A percentile compares a stretch with the other conserved stretches of the same genome.
These are phyloP conservation scores for Colletotrichum spinosum DNA, from an alignment of 2,329 filamentous ascomycete genomes.

Conservation along the genomic window DNA sequence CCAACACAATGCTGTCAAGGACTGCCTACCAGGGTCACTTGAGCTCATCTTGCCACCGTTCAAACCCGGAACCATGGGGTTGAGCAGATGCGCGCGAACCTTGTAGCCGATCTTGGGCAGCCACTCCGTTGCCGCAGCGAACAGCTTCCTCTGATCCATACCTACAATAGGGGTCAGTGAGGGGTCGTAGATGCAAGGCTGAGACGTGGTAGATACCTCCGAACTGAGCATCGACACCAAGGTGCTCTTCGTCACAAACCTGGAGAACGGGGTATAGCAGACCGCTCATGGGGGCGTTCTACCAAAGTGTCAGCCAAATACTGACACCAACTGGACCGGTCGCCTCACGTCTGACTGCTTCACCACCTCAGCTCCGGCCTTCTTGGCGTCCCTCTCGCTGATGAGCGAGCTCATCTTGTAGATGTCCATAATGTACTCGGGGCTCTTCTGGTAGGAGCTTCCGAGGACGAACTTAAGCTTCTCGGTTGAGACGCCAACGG, in stretches of 20 bases:
- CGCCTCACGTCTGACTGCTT: conserved; percentile 76
- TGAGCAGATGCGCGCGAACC: conserved; percentile 72
- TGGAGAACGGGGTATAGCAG: conserved; percentile 90
- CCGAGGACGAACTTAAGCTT: conserved; percentile 87
- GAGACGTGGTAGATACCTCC: conserved; percentile 64
- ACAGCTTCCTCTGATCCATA: conserved; percentile 89
- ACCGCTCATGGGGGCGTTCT: conserved; percentile 72
- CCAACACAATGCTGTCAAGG: neutral
- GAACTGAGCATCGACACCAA: conserved; percentile 89
- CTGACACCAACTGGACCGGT: neutral
- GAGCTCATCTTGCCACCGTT: conserved; percentile 88
- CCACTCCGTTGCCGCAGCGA: conserved; percentile 85
- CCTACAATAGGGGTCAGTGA: conserved; percentile 40
- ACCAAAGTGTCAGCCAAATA: conserved; percentile 7
- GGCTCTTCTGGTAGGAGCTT: conserved; percentile 80
- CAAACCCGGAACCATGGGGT: conserved; percentile 90
- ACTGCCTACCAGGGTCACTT: conserved; percentile 70
- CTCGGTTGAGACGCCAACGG: conserved; percentile 82
- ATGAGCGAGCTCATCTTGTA: conserved; percentile 79
- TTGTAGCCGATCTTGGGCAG: conserved; percentile 88
- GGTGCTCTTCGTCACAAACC: conserved; percentile 89
- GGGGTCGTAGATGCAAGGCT: too few species aligned
- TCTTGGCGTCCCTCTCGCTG: conserved; percentile 85
- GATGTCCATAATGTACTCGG: conserved; percentile 86
- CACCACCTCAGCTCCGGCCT: conserved; percentile 92